These are phyloP conservation scores for Elasticomyces elasticus DNA, from an alignment of 495 filamentous ascomycete species.

Conservation along the genomic window DNA sequence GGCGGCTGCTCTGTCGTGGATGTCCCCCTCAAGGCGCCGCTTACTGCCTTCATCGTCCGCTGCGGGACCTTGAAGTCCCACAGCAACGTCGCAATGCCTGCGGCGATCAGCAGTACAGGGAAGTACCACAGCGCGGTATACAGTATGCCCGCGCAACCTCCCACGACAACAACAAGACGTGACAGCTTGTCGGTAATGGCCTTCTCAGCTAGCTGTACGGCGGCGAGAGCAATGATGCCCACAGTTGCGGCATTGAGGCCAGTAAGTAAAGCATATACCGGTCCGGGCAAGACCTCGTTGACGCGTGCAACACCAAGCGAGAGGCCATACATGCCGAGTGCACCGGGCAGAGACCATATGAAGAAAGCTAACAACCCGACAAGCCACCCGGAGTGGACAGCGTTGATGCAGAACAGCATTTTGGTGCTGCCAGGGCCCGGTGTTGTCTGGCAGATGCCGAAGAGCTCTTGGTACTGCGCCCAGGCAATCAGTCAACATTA, in stretches of 20 bases:
- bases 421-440: constrained; percentile 71
- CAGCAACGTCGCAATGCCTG: constrained; percentile 43
- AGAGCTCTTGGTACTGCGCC: constrained; percentile 68
- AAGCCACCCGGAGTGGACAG: constrained; percentile 54
- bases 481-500: background rate
- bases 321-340: constrained; percentile 65
- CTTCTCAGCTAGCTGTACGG: constrained; percentile 62
- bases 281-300: constrained; percentile 47
- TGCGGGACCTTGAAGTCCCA: constrained; percentile 53
- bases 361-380: constrained; percentile 56
- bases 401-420: constrained; percentile 65
- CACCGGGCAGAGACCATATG: constrained; percentile 69
- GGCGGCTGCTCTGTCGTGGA: background rate
- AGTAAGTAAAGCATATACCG: constrained; percentile 65
- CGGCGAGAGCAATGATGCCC: constrained; percentile 69
- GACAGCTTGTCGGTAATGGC: constrained; percentile 65
- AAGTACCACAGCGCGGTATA: constrained; percentile 82
- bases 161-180: constrained; percentile 58
- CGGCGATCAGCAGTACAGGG: constrained; percentile 57
- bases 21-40: background rate
- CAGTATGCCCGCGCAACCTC: constrained; percentile 56
- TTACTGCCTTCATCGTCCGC: background rate
- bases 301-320: constrained; percentile 58
- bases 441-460: constrained; percentile 66
- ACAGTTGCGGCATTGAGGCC: constrained; percentile 72